Evolutionary conservation across 768 basidiomycete species (phyloP), one percentile per base, ranked within the genome.

Genomic region (Lactarius indigo): DNA sequence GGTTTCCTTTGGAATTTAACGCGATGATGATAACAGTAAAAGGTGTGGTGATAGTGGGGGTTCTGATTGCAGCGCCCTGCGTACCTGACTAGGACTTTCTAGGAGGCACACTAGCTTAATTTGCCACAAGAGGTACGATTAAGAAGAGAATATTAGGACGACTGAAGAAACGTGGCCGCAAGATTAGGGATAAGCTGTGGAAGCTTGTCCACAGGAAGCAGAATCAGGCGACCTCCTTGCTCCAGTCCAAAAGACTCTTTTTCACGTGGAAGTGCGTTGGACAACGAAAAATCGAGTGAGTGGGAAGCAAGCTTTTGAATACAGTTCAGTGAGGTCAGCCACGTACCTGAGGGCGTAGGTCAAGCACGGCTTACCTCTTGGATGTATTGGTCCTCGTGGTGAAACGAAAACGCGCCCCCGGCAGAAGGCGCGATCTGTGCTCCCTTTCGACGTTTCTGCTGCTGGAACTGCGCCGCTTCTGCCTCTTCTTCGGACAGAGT

Each of bases 341-440:
- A 52, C 26, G 64, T 52, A 56, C 28, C 15, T 31, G 20, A n/a
- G 56, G 33, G 44, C 23, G 66, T 28, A 56, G 35, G 64, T 17
- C 31, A 57, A 28, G 57, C 55, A 15, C 71, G 28, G 68, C 84
- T 55, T 59, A 91, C 92, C 79, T 85, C 77, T 64, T 83, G 81
- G 60, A 94, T 86, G 50, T 80, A 80, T 50, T 88, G 87, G 75
- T 97, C 95, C 74, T 97, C 96, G 0, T 90, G 88, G 73, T 97
- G 94, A 78, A 92, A 96, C 2, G 86, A 78, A 72, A 88, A 90
- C 6, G 86, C 78, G 0, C 87, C 84, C 61, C 86, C 85, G 2
- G 72, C 71, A 15, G 81, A 80, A 7, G 76, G 72, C 55, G 77
- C n/a, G 69, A 47, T 74, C 56, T 72, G 65, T 66, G 64, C 61